Evolutionary conservation across 441 rosid species (phyloP).

Genomic region (Populus tomentosa): DNA sequence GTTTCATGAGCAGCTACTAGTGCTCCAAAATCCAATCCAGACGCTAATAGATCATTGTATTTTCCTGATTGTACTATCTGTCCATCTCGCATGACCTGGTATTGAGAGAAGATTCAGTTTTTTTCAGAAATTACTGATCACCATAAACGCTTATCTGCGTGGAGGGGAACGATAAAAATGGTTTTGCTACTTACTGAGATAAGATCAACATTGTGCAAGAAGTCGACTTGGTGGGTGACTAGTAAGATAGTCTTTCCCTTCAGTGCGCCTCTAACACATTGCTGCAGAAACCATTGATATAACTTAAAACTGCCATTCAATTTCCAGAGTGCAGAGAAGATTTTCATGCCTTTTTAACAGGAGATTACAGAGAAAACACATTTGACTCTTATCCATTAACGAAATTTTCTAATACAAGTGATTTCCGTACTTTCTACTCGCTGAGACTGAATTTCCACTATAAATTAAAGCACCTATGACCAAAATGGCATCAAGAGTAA

Average conservation of each 20-base stretch:
- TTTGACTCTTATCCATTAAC: no score
- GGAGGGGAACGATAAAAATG: not conserved
- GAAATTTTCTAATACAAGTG: no score
- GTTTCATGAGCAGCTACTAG: constrained; percentile 85
- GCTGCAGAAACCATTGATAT: constrained; percentile 34
- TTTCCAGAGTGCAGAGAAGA: not conserved
- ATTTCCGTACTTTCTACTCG: no score
- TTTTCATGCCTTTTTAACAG: not conserved
- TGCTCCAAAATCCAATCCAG: constrained; percentile 66
- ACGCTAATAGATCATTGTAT: constrained; percentile 50
- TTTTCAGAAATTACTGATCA: constrained; percentile 1
- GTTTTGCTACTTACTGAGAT: constrained; percentile 44
- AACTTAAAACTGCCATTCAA: constrained; percentile 2
- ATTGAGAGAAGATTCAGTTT: not conserved
- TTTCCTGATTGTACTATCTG: constrained; percentile 85
- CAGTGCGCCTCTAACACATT: constrained; percentile 82
- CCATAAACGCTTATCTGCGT: not conserved
- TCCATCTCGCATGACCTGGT: constrained; percentile 85
- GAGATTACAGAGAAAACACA: not conserved
- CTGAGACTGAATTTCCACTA: not conserved
- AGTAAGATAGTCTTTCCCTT: constrained; percentile 78
- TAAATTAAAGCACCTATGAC: not conserved
- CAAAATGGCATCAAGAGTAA: not conserved
- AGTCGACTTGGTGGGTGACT: constrained; percentile 95
- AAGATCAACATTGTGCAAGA: constrained; percentile 80